Evolutionary conservation across 495 filamentous ascomycete genomes (phyloP).

Genomic region (Alectoria sarmentosa): DNA sequence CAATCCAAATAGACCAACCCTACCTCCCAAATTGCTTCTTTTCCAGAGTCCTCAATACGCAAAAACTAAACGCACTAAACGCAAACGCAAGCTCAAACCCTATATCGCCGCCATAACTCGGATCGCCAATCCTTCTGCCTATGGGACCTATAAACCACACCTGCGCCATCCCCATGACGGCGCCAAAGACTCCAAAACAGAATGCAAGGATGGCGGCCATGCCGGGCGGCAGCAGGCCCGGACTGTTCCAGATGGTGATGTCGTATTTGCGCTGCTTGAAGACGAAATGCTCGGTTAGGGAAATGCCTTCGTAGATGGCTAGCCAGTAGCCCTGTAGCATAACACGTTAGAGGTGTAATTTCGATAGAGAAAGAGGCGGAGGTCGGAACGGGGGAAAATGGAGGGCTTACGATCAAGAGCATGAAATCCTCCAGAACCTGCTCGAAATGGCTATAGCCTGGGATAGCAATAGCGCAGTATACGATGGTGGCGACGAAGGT

Average conservation of each 20-base stretch:
- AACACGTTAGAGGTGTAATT: background rate
- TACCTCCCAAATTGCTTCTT: slow-evolving; percentile 45
- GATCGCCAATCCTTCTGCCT: slow-evolving; percentile 51
- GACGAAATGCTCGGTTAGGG: slow-evolving; percentile 67
- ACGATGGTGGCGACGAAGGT: slow-evolving; percentile 58
- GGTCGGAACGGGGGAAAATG: background rate
- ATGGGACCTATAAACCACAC: slow-evolving; percentile 70
- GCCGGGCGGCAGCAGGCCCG: slow-evolving; percentile 58
- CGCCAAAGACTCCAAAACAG: slow-evolving; percentile 61
- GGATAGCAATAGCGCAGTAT: slow-evolving; percentile 71
- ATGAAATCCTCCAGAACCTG: slow-evolving; percentile 71
- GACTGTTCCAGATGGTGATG: slow-evolving; percentile 53
- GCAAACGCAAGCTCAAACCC: slow-evolving; percentile 66
- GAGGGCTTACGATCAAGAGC: slow-evolving; percentile 52
- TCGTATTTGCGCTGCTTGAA: slow-evolving; percentile 67
- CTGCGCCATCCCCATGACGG: slow-evolving; percentile 72
- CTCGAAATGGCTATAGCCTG: slow-evolving; percentile 69
- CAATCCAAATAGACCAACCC: background rate
- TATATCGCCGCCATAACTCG: slow-evolving; percentile 59
- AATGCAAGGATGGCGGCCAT: slow-evolving; percentile 63
- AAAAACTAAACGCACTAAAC: slow-evolving; percentile 44
- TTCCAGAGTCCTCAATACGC: slow-evolving; percentile 46
- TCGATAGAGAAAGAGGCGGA: no score
- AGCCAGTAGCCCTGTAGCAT: slow-evolving; percentile 60
- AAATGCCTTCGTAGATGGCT: slow-evolving; percentile 70